phyloP scores from a whole-genome alignment of 2,329 filamentous ascomycete genomes.

The Diaporthe ampelina region DNA sequence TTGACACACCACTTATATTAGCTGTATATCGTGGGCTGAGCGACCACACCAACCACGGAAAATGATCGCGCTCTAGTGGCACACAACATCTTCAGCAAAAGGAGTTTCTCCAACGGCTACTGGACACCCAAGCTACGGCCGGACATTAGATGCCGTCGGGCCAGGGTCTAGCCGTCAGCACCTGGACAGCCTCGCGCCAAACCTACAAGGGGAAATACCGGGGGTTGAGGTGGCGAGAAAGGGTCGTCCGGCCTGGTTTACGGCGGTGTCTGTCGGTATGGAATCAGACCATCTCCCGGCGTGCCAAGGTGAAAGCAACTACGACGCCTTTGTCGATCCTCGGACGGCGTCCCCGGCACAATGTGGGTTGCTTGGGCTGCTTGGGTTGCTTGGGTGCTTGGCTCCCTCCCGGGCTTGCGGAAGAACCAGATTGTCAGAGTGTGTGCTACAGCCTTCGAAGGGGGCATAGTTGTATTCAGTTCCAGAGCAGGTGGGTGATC shows the following conservation, averaged over 20 bases:
- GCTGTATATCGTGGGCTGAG: neutral
- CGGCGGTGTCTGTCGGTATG: conserved; percentile 7
- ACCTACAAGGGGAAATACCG: neutral
- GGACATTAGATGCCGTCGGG: conserved; percentile 6
- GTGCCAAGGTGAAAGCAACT: conserved; percentile 23
- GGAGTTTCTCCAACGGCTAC: neutral
- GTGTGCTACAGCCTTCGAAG: conserved; percentile 1
- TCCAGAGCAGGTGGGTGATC: conserved; percentile 11
- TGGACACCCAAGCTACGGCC: neutral
- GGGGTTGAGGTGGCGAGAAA: conserved; percentile 23
- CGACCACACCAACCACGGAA: neutral
- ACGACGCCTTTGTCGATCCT: conserved; percentile 30
- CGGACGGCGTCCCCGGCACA: conserved; percentile 8
- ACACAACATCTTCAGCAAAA: neutral
- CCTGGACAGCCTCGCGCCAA: conserved; percentile 9
- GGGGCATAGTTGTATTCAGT: neutral
- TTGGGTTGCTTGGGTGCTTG: neutral
- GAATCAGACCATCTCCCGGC: conserved; percentile 8
- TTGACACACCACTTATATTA: neutral
- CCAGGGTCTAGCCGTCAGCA: neutral
- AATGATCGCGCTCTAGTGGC: neutral
- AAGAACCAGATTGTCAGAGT: conserved; percentile 4
- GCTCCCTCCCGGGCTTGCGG: conserved; percentile 33
- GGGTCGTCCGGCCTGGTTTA: conserved; percentile 6
- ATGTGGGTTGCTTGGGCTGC: neutral